These are phyloP conservation scores for Marasmius tenuissimus DNA, from an alignment of 1,284 basidiomycete genomes.

Conservation along the genomic window DNA sequence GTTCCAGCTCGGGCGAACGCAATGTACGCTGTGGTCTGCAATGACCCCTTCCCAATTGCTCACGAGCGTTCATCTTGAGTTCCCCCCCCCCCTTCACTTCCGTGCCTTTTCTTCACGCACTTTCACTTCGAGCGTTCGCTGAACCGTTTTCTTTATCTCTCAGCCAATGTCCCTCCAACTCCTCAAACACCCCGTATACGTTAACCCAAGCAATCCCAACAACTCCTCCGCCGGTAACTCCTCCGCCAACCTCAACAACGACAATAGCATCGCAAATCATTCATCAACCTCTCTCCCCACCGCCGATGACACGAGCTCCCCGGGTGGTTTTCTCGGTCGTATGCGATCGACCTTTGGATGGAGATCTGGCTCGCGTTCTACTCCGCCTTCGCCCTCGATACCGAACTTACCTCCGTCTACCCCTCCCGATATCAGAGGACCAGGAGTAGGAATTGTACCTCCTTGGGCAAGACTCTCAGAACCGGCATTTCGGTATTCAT, in stretches of 20 bases:
- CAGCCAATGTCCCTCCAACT: background rate
- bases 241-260: background rate
- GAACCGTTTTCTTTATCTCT: background rate
- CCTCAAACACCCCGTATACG: background rate
- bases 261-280: background rate
- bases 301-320: background rate
- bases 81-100: too few species aligned
- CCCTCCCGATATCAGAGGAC: too few species aligned
- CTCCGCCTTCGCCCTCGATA: too few species aligned
- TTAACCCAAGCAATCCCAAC: background rate
- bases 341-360: too few species aligned
- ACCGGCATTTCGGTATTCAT: background rate
- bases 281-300: background rate
- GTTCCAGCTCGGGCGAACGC: too few species aligned
- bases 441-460: background rate
- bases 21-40: too few species aligned
- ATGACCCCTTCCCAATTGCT: too few species aligned
- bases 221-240: too few species aligned
- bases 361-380: too few species aligned
- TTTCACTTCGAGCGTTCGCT: background rate
- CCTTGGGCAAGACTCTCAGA: background rate
- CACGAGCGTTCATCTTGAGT: conserved; percentile 26
- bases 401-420: too few species aligned
- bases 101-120: background rate
- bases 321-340: too few species aligned